Evolutionary conservation across 108 stramenopile genomes (phyloP).

Genomic region (Aurantiochytrium sp.): DNA sequence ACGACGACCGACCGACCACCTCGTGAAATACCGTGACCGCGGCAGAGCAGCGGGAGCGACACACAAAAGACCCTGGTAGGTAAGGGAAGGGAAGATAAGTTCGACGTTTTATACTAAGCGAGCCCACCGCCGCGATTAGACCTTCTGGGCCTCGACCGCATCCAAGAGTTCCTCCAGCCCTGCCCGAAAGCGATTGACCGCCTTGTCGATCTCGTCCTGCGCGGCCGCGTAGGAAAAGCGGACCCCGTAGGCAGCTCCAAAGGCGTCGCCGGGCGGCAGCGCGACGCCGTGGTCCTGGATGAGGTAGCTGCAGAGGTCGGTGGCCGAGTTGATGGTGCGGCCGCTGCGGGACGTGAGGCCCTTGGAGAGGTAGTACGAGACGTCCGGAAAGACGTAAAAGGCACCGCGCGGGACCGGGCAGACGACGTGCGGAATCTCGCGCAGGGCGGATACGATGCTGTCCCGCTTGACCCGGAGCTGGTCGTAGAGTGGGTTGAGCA

Average conservation of each 20-base stretch:
- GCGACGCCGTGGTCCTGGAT: constrained; percentile 76
- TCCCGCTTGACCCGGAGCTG: constrained; percentile 67
- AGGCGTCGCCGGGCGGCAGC: constrained; percentile 85
- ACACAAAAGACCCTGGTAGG: too few relatives aligned
- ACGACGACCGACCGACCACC: too few relatives aligned
- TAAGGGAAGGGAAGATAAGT: too few relatives aligned
- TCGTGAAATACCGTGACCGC: too few relatives aligned
- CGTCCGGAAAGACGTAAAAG: constrained; percentile 89
- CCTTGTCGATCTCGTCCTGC: constrained; percentile 72
- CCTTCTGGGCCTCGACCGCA: too few relatives aligned
- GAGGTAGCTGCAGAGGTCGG: constrained; percentile 74
- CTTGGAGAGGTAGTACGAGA: constrained; percentile 58
- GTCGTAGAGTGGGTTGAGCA: constrained; percentile 62
- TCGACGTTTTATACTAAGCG: too few relatives aligned
- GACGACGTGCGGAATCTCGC: constrained; percentile 62
- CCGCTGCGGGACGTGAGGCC: constrained; percentile 50
- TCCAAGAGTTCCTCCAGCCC: neutral
- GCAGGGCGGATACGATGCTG: constrained; percentile 68
- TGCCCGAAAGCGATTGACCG: constrained; percentile 54
- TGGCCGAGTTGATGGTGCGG: constrained; percentile 59
- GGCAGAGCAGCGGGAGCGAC: too few relatives aligned
- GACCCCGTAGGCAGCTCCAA: constrained; percentile 81
- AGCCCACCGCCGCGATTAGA: too few relatives aligned
- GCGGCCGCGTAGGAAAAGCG: constrained; percentile 92
- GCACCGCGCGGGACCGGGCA: constrained; percentile 77